A percentile compares a stretch with the other conserved stretches of the same genome.
Evolutionary conservation across 2,329 filamentous ascomycete genomes (phyloP).

Genomic region (Xylariaceae sp.): DNA sequence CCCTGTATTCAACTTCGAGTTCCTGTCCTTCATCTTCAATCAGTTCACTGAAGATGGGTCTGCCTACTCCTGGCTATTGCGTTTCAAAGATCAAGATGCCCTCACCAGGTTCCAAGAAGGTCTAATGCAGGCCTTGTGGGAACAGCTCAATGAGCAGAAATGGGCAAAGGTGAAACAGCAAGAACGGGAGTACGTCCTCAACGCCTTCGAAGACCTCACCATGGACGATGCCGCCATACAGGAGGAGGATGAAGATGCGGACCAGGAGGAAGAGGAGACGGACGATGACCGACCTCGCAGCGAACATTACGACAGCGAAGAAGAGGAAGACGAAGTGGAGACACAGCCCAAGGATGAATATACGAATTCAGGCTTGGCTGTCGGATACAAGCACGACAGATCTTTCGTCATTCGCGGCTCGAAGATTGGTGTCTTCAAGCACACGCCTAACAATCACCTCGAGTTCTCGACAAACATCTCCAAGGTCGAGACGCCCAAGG

Average conservation of each 20-base stretch:
- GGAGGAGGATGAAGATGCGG: slow-evolving; percentile 47
- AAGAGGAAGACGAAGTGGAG: slow-evolving; percentile 73
- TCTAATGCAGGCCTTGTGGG: slow-evolving; percentile 93
- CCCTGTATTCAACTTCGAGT: slow-evolving; percentile 98
- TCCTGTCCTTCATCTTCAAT: slow-evolving; percentile 98
- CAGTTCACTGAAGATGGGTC: slow-evolving; percentile 84
- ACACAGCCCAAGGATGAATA: slow-evolving; percentile 69
- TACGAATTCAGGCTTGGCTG: slow-evolving; percentile 87
- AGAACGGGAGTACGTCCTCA: slow-evolving; percentile 88
- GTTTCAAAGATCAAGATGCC: slow-evolving; percentile 78
- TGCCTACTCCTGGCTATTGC: slow-evolving; percentile 90
- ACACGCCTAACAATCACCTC: slow-evolving; percentile 84
- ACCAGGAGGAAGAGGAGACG: slow-evolving; percentile 50
- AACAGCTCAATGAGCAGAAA: slow-evolving; percentile 88
- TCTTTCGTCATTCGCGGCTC: slow-evolving; percentile 96
- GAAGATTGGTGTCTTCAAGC: slow-evolving; percentile 98
- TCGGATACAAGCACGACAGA: slow-evolving; percentile 93
- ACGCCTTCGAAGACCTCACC: slow-evolving; percentile 89
- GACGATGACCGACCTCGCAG: slow-evolving; percentile 61
- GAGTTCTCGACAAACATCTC: slow-evolving; percentile 97
- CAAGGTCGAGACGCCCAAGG: slow-evolving; percentile 83
- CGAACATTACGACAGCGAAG: slow-evolving; percentile 63
- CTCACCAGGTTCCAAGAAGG: slow-evolving; percentile 88
- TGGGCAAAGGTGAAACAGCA: slow-evolving; percentile 91
- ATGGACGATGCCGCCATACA: slow-evolving; percentile 71